Base-by-base conservation (phyloP, 2,329 filamentous ascomycete species). In the Colletotrichum limetticola region DNA sequence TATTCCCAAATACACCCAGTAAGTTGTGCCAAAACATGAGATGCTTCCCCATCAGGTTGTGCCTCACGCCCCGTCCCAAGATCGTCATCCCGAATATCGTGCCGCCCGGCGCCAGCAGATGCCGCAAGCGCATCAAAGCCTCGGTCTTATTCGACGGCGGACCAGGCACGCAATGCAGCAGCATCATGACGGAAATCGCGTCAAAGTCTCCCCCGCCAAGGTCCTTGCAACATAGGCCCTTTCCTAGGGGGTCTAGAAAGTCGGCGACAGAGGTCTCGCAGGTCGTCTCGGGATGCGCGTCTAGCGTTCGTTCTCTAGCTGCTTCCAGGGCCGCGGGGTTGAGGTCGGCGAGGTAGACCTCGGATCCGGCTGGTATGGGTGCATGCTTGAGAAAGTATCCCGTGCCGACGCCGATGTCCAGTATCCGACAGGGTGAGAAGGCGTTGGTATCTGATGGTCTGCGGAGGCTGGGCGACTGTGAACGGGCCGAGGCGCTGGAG, bases 381-480 rank as follows among this genome's bases (percentile, higher is more conserved):
- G 62, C 62, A 7, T 65, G 62, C 28, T 56, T 28, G 16, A 65
- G 81, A 49, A 82, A 83, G 73, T 79, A 85, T 3, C 82, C 82
- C 1, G 80, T 81, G 1, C 80, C 83, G 14, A 83, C 82, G 57
- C 83, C 83, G 19, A 83, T 77, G 72, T 85, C 82, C 8, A 85
- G 78, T 66, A 84, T 83, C n/a, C 76, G 74, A 3, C 30, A 65
- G 4, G 62, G 16, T 4, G 68, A 59, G 6, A 16, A 11, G 3
- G 16, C n/a, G 11, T 35, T 35, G 37, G 16, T 16, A 28, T 16
- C n/a, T 16, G 22, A 9, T 58, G 22, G 16, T 22, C 22, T 8
- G 46, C 12, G 1, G 1, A 9, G 16, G 8, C 71, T 35, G 14
- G 79, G 78, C 61, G 83, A 78, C 76, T 72, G 53, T 65, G 70